phyloP scores from a whole-genome alignment of 2,329 filamentous ascomycete genomes.

The Fusarium virguliforme region DNA sequence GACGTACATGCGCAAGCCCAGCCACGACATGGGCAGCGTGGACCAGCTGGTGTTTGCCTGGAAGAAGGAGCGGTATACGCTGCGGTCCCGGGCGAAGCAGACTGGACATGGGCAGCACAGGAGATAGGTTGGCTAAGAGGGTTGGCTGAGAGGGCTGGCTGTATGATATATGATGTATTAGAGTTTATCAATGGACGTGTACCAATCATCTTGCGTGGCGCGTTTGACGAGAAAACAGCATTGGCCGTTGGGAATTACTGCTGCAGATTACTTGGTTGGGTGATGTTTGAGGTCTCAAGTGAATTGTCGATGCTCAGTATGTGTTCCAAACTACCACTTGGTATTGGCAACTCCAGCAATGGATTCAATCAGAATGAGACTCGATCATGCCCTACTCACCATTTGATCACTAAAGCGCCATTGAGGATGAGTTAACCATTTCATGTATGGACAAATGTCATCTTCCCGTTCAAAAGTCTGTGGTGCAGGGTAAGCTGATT shows the following conservation, averaged over 20 bases:
- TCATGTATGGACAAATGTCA: not conserved
- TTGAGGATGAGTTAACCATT: no score
- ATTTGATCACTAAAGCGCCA: no score
- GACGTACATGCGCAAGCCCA: slow-evolving; percentile 91
- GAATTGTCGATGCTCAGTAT: not conserved
- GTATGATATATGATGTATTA: slow-evolving; percentile 54
- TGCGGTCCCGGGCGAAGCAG: slow-evolving; percentile 56
- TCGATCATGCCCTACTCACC: no score
- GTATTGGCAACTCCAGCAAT: not conserved
- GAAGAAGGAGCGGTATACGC: slow-evolving; percentile 63
- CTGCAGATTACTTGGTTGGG: not conserved
- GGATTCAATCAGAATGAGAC: no score
- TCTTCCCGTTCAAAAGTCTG: not conserved
- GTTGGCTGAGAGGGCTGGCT: slow-evolving; percentile 22
- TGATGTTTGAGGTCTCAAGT: not conserved
- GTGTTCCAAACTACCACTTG: not conserved
- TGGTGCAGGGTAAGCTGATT: not conserved
- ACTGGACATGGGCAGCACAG: slow-evolving; percentile 44
- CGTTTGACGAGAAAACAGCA: not conserved
- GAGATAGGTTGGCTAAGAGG: slow-evolving; percentile 25
- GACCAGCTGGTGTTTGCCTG: slow-evolving; percentile 79
- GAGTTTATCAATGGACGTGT: slow-evolving; percentile 45
- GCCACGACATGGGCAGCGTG: slow-evolving; percentile 89
- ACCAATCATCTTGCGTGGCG: slow-evolving; percentile 21
- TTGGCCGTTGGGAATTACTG: not conserved